Percentiles rank a stretch among this genome's conserved stretches.
Conservation (phyloP, 2,329 filamentous ascomycete genomes). For the Botrytis byssoidea region DNA sequence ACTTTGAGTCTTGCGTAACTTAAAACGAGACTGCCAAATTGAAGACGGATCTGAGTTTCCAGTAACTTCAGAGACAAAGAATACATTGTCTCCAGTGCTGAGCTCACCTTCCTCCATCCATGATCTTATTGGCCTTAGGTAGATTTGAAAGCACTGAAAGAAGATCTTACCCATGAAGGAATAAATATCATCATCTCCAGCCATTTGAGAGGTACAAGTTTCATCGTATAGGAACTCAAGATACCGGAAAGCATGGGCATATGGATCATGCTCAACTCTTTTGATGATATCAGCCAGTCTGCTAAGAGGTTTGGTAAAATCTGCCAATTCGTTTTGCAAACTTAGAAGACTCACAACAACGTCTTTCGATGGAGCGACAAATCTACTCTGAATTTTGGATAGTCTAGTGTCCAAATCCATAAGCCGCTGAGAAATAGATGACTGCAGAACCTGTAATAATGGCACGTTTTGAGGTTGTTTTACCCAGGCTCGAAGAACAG, state of each 20-base stretch:
- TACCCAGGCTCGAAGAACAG: slow-evolving; percentile 50
- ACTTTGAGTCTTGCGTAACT: slow-evolving; percentile 59
- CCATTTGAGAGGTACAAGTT: slow-evolving; percentile 66
- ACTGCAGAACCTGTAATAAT: slow-evolving; percentile 38
- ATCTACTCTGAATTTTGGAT: slow-evolving; percentile 57
- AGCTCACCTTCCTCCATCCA: slow-evolving; percentile 86
- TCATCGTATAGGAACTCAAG: slow-evolving; percentile 76
- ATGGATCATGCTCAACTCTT: slow-evolving; percentile 48
- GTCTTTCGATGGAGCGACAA: slow-evolving; percentile 53
- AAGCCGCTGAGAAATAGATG: slow-evolving; percentile 45
- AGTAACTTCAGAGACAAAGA: slow-evolving; percentile 68
- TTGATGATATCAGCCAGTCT: slow-evolving; percentile 61
- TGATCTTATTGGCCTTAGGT: slow-evolving; percentile 71
- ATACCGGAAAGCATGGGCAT: slow-evolving; percentile 59
- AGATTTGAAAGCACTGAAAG: slow-evolving; percentile 77
- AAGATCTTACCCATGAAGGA: slow-evolving; percentile 67
- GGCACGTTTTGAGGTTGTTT: slow-evolving; percentile 36
- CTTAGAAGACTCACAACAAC: slow-evolving; percentile 65
- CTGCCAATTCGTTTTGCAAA: slow-evolving; percentile 57
- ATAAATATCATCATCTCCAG: slow-evolving; percentile 62
- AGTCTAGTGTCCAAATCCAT: slow-evolving; percentile 57
- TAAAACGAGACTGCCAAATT: slow-evolving; percentile 75
- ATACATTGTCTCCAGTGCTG: slow-evolving; percentile 61
- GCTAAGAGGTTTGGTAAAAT: slow-evolving; percentile 54
- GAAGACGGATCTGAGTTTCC: slow-evolving; percentile 58